Percentiles rank a stretch among this genome's conserved stretches.
Conservation (phyloP, 352 stramenopile genomes). For the Phytopythium helicoides region DNA sequence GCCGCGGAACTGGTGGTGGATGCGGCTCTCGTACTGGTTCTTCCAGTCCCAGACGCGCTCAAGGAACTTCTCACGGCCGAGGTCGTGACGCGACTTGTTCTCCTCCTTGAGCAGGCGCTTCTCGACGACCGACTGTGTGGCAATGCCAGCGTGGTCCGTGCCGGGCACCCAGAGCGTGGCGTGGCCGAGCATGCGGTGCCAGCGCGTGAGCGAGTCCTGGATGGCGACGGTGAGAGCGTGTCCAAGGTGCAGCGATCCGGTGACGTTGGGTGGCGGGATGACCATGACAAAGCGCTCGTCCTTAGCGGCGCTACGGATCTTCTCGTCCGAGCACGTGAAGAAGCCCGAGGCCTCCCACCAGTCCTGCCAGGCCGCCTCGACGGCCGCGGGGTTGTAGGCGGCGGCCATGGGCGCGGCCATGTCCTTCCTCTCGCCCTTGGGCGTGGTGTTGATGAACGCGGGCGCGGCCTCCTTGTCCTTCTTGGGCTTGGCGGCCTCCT, state of each 20-base stretch:
- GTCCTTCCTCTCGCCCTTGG: conserved; percentile 95
- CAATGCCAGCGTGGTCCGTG: conserved; percentile 98
- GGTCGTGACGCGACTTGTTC: conserved; percentile 77
- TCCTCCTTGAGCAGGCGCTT: conserved; percentile 86
- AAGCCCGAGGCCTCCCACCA: conserved; percentile 97
- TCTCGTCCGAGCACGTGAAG: conserved; percentile 92
- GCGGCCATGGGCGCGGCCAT: conserved; percentile 88
- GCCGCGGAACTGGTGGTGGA: conserved; percentile 85
- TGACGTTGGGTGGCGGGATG: conserved; percentile 85
- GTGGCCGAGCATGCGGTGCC: conserved; percentile 97
- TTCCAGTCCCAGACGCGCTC: conserved; percentile 97
- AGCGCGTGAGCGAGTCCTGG: conserved; percentile 96
- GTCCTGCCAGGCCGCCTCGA: conserved; percentile 98
- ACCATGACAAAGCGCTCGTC: conserved; percentile 98
- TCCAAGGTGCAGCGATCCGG: conserved; percentile 94
- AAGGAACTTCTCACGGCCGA: conserved; percentile 94
- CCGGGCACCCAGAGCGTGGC: conserved; percentile 97
- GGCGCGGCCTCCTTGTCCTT: conserved; percentile 27
- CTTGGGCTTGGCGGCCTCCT: conserved; percentile 86
- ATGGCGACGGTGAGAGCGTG: conserved; percentile 98
- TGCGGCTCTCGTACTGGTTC: conserved; percentile 87
- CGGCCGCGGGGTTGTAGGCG: conserved; percentile 95
- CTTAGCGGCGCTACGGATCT: conserved; percentile 65
- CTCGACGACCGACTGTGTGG: conserved; percentile 95
- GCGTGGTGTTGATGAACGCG: conserved; percentile 92